Evolutionary conservation across 108 stramenopile genomes (phyloP).

Genomic region (Skeletonema marinoi): DNA sequence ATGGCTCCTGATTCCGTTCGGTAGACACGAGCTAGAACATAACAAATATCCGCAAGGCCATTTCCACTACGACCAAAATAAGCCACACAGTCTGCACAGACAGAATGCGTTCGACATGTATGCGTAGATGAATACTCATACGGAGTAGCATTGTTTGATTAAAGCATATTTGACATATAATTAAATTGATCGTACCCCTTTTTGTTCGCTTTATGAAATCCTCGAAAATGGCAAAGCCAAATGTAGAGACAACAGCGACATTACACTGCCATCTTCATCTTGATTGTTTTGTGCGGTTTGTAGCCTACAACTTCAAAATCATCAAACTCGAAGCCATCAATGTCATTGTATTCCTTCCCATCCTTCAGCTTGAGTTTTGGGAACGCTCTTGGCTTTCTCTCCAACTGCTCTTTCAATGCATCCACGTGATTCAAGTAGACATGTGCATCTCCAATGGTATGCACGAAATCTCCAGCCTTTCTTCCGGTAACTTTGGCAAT

Average conservation of each 20-base stretch:
- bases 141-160: neutral
- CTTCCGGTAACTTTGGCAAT: slow-evolving; percentile 93
- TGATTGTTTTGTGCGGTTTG: slow-evolving; percentile 90
- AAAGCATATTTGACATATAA: slow-evolving; percentile 4
- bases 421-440: slow-evolving; percentile 99
- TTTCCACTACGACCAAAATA: neutral
- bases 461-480: slow-evolving; percentile 98
- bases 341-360: slow-evolving; percentile 69
- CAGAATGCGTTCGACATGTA: slow-evolving; percentile 7
- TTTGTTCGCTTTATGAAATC: neutral
- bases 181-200: neutral
- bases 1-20: neutral
- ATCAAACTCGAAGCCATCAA: slow-evolving; percentile 89
- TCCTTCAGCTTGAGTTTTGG: slow-evolving; percentile 92
- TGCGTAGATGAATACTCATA: neutral
- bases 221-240: neutral
- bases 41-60: neutral
- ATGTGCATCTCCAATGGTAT: slow-evolving; percentile 98
- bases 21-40: neutral
- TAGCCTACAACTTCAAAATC: slow-evolving; percentile 96
- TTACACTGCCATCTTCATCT: slow-evolving; percentile 99
- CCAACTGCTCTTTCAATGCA: slow-evolving; percentile 93
- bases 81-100: neutral
- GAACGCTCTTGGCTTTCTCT: slow-evolving; percentile 91
- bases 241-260: neutral